A percentile compares a stretch with the other conserved stretches of the same genome.
phyloP scores from a whole-genome alignment of 495 filamentous ascomycete genomes.

The Podospora pseudocomata region DNA sequence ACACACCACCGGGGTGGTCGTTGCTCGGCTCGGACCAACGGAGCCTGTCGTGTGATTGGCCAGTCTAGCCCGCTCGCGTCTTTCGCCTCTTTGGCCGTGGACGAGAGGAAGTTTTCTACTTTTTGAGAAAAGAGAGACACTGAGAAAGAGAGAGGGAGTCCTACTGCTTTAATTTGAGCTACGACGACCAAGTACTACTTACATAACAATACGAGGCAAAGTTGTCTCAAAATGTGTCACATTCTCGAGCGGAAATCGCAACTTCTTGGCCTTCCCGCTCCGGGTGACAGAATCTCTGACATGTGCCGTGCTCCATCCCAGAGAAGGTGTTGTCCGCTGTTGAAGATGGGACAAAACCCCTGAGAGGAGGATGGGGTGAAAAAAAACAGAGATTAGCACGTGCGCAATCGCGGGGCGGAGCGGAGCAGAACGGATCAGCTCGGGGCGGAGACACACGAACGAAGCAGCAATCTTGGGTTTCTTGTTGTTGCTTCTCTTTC shows the following conservation, averaged over 20 bases:
- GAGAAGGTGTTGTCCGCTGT: not conserved
- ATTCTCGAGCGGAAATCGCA: not conserved
- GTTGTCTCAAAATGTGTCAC: no score
- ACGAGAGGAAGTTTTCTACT: slow-evolving; percentile 1
- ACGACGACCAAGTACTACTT: no score
- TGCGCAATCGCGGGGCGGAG: not conserved
- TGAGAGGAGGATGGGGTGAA: not conserved
- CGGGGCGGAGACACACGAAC: not conserved
- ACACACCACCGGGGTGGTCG: not conserved
- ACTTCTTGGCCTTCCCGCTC: not conserved
- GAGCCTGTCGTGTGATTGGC: slow-evolving; percentile 19
- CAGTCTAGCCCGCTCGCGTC: slow-evolving; percentile 11
- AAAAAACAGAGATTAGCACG: not conserved
- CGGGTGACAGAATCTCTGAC: not conserved
- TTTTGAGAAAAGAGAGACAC: not conserved
- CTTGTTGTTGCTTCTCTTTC: not conserved
- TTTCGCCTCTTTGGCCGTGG: slow-evolving; percentile 11
- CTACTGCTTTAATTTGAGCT: no score
- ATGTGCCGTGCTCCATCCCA: slow-evolving; percentile 5
- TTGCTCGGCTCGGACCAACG: slow-evolving; percentile 18
- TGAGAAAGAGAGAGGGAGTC: no score
- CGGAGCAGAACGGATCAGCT: not conserved
- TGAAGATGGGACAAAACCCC: no score
- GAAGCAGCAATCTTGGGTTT: not conserved
- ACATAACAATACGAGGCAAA: no score